These are phyloP conservation scores for Sugiyamaella castrensis DNA, from an alignment of 1,139 yeast species.

Conservation along the genomic window DNA sequence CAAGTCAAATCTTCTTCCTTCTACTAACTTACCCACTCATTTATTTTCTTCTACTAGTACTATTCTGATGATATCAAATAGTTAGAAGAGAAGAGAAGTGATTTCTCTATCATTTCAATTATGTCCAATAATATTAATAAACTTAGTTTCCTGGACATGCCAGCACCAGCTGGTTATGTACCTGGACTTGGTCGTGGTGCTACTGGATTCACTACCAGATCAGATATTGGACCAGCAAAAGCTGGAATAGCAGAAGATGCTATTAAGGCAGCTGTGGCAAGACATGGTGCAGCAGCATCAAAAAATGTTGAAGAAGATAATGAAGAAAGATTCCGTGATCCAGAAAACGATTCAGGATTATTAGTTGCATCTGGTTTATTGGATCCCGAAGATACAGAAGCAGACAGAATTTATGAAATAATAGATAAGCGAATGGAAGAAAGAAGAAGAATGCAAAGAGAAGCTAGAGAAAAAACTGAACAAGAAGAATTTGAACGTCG, in stretches of 20 bases:
- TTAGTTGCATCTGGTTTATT: conserved; percentile 27
- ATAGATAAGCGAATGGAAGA: conserved; percentile 57
- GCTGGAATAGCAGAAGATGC: conserved; percentile 39
- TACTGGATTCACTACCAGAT: conserved; percentile 82
- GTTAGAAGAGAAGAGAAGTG: too few species aligned
- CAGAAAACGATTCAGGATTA: conserved; percentile 43
- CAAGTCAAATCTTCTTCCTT: too few species aligned
- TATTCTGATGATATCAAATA: too few species aligned
- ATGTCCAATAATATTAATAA: conserved; percentile 1
- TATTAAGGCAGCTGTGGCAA: conserved; percentile 37
- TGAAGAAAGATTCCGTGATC: conserved; percentile 39
- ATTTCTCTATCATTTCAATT: too few species aligned
- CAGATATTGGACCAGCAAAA: conserved; percentile 58
- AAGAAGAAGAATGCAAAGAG: conserved; percentile 39
- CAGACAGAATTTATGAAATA: conserved; percentile 63
- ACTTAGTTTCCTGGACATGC: conserved; percentile 63
- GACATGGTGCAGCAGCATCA: conserved; percentile 33
- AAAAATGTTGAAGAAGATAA: conserved; percentile 40
- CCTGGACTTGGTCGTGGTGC: conserved; percentile 97
- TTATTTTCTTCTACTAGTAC: too few species aligned
- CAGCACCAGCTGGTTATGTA: conserved; percentile 86
- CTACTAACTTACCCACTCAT: too few species aligned
- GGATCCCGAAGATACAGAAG: conserved; percentile 62
- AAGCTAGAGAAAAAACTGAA: conserved; percentile 35
- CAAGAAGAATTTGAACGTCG: conserved; percentile 29